Evolutionary conservation across 805 yeast species (phyloP), one percentile per base, ranked within the genome.

Genomic region (Cyberlindnera lachancei): DNA sequence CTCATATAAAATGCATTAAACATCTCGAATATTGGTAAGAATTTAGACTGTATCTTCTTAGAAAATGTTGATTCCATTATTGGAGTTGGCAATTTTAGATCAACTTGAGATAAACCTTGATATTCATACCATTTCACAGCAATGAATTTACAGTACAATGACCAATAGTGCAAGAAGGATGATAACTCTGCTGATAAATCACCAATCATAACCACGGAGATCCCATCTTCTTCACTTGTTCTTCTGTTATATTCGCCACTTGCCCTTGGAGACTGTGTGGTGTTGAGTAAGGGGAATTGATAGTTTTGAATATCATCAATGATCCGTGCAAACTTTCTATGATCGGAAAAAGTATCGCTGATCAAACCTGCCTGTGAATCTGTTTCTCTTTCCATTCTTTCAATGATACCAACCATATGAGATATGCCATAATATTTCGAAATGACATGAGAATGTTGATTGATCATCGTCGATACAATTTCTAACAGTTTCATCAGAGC

Each of bases 341-440:
- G 68, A 45, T 88, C 96, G 61, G 78, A 72, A 48, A 84, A 85
- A 0, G 92, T 83, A 54, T 90, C 97, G 34, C 83, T 66, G 4
- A 92, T 82, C 27, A 92, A 63, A 1, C 94, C 94, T 17, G 90
- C 79, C 51, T 92, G 98, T n/a, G 88, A 66, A 51, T 92, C 98
- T 19, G 92, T 79, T 51, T 92, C 98, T 30, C 72, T 64, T 56
- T 90, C 95, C 20, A 92, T 79, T 30, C 73, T 72, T 14, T 70
- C 73, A 44, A 88, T 67, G 8, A 90, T 87, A 21, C 68, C 67
- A 3, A 68, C 59, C 65, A 88, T 76, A 12, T 78, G 76, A 8
- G 59, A 41, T 4, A 43, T 39, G 14, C 90, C 94, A 50, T 92
- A 92, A 50, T 78, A 80, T 30, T 66, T 67, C 25, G 68, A 71